phyloP scores from a whole-genome alignment of 208 protist species.

The Trypanosoma boissoni region DNA sequence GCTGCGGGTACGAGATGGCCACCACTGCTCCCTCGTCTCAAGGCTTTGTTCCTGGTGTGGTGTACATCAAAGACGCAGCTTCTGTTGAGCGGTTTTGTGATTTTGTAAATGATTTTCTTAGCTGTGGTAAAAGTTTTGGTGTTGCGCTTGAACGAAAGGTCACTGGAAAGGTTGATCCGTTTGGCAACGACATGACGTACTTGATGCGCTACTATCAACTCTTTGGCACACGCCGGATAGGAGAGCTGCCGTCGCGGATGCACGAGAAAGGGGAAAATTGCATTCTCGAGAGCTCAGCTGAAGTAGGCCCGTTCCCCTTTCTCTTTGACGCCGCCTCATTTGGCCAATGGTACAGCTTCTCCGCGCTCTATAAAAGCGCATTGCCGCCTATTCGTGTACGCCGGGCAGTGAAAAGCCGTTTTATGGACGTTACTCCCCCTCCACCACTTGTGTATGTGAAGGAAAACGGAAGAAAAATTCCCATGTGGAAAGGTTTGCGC shows the following conservation, averaged over 20 bases:
- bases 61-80: conserved; percentile 21
- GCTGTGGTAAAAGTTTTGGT: conserved; percentile 23
- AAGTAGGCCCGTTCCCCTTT: conserved; percentile 2
- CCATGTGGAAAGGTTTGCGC: conserved; percentile 14
- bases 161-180: conserved; percentile 16
- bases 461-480: conserved; percentile 8
- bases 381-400: background rate
- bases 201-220: conserved; percentile 34
- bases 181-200: conserved; percentile 37
- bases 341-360: conserved; percentile 36
- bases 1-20: conserved; percentile 17
- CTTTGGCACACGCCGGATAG: conserved; percentile 10
- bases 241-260: conserved; percentile 19
- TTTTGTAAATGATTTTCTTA: conserved; percentile 30
- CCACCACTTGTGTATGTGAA: conserved; percentile 9
- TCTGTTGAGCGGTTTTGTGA: conserved; percentile 13
- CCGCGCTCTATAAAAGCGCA: background rate
- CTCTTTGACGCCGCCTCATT: conserved; percentile 24
- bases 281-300: conserved; percentile 15
- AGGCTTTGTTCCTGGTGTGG: conserved; percentile 17
- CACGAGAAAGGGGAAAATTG: conserved; percentile 26
- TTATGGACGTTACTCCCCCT: conserved; percentile 23
- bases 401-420: conserved; percentile 4
- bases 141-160: conserved; percentile 5
- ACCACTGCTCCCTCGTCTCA: conserved; percentile 18